Percentiles rank a stretch among this genome's conserved stretches.
Evolutionary conservation across 257 asterid species (phyloP).

Genomic region (Capsicum baccatum): DNA sequence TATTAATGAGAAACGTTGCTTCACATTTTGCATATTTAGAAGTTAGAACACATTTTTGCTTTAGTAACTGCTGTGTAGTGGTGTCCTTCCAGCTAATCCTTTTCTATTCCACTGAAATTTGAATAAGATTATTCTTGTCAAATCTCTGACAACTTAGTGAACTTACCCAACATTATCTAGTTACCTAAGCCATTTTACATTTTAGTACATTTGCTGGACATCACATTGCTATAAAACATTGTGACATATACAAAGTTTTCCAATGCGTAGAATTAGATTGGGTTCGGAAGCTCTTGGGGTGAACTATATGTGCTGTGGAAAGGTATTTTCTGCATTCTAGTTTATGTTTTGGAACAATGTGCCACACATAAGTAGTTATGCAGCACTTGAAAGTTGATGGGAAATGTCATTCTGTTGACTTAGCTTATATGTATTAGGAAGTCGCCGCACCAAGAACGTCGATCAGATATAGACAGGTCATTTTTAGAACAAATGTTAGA

Average conservation of each 20-base stretch:
- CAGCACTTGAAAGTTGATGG: neutral
- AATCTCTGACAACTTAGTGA: neutral
- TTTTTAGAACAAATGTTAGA: neutral
- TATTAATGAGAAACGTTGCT: neutral
- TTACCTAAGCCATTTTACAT: neutral
- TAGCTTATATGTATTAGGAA: neutral
- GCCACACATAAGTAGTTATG: neutral
- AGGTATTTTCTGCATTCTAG: too few species aligned
- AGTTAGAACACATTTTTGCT: neutral
- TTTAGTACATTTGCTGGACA: neutral
- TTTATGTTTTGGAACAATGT: neutral
- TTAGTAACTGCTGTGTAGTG: neutral
- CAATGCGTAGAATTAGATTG: neutral
- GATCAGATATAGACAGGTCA: neutral
- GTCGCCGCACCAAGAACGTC: neutral
- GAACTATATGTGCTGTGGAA: neutral
- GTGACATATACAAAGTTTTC: neutral
- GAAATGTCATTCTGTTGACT: conserved; percentile 7
- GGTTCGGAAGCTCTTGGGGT: neutral
- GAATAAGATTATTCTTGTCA: neutral
- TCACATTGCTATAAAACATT: neutral
- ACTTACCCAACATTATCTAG: neutral
- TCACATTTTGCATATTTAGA: neutral
- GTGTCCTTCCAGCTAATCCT: neutral
- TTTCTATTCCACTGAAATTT: neutral